Conservation (phyloP, 208 protist genomes). For the Trypanosoma vivax region DNA sequence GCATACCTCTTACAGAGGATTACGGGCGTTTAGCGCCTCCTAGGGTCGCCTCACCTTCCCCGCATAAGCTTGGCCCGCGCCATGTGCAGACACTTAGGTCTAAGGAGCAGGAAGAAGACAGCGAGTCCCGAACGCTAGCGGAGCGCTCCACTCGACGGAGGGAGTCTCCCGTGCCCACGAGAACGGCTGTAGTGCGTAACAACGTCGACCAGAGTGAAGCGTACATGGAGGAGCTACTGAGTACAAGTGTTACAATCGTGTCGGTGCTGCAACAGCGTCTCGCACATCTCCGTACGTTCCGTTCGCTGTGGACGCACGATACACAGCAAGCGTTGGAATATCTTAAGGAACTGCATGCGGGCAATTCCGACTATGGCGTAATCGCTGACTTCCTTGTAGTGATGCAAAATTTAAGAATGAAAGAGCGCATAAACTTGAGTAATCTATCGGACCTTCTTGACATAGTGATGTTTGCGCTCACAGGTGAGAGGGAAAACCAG, state of each 20-base stretch:
- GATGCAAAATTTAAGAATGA: slow-evolving; percentile 71
- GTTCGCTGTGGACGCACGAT: slow-evolving; percentile 50
- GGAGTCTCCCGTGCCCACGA: background rate
- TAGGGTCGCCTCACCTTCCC: background rate
- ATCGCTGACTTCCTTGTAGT: slow-evolving; percentile 60
- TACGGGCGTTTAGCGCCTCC: no score
- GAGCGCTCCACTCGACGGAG: background rate
- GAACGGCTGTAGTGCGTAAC: background rate
- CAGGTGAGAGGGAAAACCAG: slow-evolving; percentile 33
- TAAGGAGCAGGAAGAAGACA: background rate
- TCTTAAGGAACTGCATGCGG: slow-evolving; percentile 30
- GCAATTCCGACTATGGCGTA: slow-evolving; percentile 47
- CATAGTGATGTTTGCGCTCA: slow-evolving; percentile 39
- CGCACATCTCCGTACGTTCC: slow-evolving; percentile 38
- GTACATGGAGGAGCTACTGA: slow-evolving; percentile 27
- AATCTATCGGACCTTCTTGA: slow-evolving; percentile 49
- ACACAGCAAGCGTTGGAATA: slow-evolving; percentile 43
- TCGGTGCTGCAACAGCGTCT: slow-evolving; percentile 40
- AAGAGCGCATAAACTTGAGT: slow-evolving; percentile 51
- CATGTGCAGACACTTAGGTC: background rate
- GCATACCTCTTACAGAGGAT: slow-evolving; percentile 23
- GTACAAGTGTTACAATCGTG: slow-evolving; percentile 18
- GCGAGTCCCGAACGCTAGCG: background rate
- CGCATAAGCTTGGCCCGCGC: background rate
- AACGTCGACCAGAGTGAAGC: background rate